Conservation (phyloP, 1,139 yeast genomes). For the Lodderomyces orthopsilosis region DNA sequence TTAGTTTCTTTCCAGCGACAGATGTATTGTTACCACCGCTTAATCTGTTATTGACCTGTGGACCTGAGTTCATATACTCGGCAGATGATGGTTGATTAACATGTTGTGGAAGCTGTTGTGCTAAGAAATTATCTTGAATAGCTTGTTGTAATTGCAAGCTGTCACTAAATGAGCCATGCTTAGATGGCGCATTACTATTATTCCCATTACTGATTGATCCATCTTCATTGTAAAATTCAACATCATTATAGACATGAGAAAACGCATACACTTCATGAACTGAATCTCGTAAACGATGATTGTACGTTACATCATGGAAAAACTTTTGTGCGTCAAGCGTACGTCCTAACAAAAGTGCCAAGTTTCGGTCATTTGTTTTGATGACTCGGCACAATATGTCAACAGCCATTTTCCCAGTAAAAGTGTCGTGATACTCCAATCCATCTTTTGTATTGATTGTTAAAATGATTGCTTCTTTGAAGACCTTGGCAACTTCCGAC, state of each 20-base stretch:
- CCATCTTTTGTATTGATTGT: conserved; percentile 90
- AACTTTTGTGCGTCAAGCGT: conserved; percentile 92
- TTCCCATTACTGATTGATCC: conserved; percentile 17
- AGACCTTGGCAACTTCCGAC: conserved; percentile 79
- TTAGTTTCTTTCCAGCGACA: conserved; percentile 11
- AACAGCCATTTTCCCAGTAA: conserved; percentile 92
- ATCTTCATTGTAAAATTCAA: conserved; percentile 37
- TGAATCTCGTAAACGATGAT: conserved; percentile 87
- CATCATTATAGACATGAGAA: conserved; percentile 52
- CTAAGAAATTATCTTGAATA: conserved; percentile 16
- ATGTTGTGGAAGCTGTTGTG: conserved; percentile 21
- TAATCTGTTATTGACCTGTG: conserved; percentile 2
- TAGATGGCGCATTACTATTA: conserved; percentile 20
- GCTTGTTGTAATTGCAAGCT: conserved; percentile 16
- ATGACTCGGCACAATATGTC: conserved; percentile 82
- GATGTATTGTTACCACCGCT: conserved; percentile 1
- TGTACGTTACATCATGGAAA: conserved; percentile 94
- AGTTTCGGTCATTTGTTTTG: conserved; percentile 84
- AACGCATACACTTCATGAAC: conserved; percentile 86
- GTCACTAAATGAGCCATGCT: conserved; percentile 32
- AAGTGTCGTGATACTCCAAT: conserved; percentile 90
- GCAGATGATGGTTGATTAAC: conserved; percentile 9
- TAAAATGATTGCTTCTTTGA: conserved; percentile 66
- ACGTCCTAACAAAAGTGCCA: conserved; percentile 85
- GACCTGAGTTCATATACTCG: conserved; percentile 5